phyloP scores from a whole-genome alignment of 2,329 filamentous ascomycete species.

The Stachybotrys chlorohalonatus region DNA sequence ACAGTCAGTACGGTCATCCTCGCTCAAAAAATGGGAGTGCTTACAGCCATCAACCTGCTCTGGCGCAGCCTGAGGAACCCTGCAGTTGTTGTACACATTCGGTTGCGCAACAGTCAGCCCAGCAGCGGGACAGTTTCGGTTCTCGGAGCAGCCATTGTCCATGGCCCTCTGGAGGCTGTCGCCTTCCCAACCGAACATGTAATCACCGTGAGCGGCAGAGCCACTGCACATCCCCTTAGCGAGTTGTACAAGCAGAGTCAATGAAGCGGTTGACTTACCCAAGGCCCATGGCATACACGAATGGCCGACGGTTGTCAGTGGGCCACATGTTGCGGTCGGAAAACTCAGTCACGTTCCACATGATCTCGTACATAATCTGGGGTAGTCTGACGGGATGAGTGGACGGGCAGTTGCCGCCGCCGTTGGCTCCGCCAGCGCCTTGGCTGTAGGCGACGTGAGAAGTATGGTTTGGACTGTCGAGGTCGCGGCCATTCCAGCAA shows the following conservation, averaged over 20 bases:
- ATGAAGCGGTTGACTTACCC: background rate
- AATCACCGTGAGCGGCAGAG: background rate
- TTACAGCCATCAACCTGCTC: constrained; percentile 38
- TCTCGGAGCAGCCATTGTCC: constrained; percentile 15
- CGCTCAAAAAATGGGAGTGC: background rate
- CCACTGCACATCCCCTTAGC: background rate
- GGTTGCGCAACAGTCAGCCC: constrained; percentile 36
- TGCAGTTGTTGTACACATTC: constrained; percentile 36
- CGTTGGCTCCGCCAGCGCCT: background rate
- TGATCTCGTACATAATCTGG: constrained; percentile 1
- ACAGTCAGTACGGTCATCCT: background rate
- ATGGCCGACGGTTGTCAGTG: background rate
- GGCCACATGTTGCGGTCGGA: background rate
- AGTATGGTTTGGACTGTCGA: background rate
- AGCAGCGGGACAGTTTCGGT: constrained; percentile 32
- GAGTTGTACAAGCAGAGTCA: background rate
- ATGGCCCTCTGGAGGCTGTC: background rate
- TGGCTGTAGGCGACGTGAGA: background rate
- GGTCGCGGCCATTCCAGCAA: background rate
- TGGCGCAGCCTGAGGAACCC: constrained; percentile 33
- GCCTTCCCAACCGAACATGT: background rate
- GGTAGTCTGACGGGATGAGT: background rate
- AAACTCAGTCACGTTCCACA: background rate
- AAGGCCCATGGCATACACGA: background rate
- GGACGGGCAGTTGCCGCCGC: background rate